Evolutionary conservation across 768 basidiomycete species (phyloP).

Genomic region (Clitopilus hobsonii): DNA sequence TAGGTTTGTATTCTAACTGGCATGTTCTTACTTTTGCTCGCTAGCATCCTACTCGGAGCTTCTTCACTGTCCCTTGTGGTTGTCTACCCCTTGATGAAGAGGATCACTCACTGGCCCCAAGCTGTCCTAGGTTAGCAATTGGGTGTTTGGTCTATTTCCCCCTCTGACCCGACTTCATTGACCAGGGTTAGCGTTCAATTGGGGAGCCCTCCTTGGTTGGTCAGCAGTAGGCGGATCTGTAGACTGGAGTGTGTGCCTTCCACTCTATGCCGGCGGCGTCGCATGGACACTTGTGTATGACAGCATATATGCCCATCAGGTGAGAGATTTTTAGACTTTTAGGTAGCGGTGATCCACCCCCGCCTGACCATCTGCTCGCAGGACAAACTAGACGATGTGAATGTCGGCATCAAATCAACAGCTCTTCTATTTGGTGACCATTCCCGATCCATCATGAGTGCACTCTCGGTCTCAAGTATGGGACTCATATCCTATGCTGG

Average conservation of each 20-base stretch:
- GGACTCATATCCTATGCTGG: constrained; percentile 78
- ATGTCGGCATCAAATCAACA: constrained; percentile 88
- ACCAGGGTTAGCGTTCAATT: constrained; percentile 91
- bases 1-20: not conserved
- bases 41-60: constrained; percentile 87
- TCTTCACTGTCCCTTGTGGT: constrained; percentile 85
- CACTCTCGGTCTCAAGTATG: constrained; percentile 69
- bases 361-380: constrained; percentile 22
- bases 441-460: constrained; percentile 70
- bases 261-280: constrained; percentile 86
- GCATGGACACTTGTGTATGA: constrained; percentile 97
- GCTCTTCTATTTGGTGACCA: constrained; percentile 83
- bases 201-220: constrained; percentile 96
- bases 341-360: not conserved
- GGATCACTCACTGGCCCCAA: constrained; percentile 96
- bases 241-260: constrained; percentile 78
- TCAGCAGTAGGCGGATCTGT: constrained; percentile 83
- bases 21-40: not conserved
- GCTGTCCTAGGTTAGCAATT: constrained; percentile 74
- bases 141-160: not conserved
- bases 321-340: not conserved
- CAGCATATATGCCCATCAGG: constrained; percentile 95
- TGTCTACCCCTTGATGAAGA: constrained; percentile 95
- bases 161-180: not conserved
- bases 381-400: constrained; percentile 91